Evolutionary conservation across 148 eudicot genomes (phyloP), one percentile per base, ranked within the genome.

Genomic region (Chenopodium berlandieri): DNA sequence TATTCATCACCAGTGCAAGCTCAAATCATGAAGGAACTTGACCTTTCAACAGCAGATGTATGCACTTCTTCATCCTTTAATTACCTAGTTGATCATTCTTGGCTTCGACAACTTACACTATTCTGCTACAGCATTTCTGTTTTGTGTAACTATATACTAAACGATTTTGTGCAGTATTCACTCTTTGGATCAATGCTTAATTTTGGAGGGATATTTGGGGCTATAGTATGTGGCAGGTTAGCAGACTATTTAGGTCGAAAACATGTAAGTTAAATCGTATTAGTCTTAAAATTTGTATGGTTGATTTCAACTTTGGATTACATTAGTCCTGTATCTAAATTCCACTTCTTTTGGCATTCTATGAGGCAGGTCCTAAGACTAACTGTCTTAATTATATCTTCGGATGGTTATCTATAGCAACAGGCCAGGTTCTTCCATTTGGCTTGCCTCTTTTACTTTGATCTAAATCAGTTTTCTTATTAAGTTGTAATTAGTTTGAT

Each of bases 1-100:
- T 88, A 67, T 83, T 73, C 90, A 44, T 86, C 90, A 30, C 89
- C 90, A 9, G 87, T 84, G 75, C 83, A 86, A 75, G 73, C 84
- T 19, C 87, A 76, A 31, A 82, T 88, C 16, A 84, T 86, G 84
- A 71, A 81, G 16, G 89, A 88, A n/a, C 79, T 84, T 17, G 84
- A 82, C 27, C 79, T 88, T 34, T 88, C 90, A 30, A 78, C 78
- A 65, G 80, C 88, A 71, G 62, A 86, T 79, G 91, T 88, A 75
- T 30, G 20, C 47, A 40, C 11, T 60, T 22, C 56, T 54, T 2
- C 44, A 32, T 32, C 10, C 50, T 47, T 47, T 47, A 1, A 47
- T 47, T 7, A 48, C 54, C 54, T 2, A 48, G 14, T 48, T 48
- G 54, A 48, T 48, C 14, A 48, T 48, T 48, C 14, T 13, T 48